phyloP scores from a whole-genome alignment of 139 green algal genomes.

The Coelastrella sp. region DNA sequence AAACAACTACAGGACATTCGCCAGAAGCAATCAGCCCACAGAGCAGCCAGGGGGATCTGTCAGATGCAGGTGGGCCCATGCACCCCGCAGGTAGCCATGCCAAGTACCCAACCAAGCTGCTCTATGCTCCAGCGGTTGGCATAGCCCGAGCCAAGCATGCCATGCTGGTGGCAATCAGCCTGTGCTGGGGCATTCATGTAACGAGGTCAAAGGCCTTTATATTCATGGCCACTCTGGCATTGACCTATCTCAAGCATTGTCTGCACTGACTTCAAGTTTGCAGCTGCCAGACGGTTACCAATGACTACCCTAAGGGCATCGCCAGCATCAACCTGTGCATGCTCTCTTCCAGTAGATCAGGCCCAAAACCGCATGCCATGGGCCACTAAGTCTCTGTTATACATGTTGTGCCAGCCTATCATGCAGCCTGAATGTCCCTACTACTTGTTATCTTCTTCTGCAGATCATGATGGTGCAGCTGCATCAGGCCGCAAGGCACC shows the following conservation, averaged over 20 bases:
- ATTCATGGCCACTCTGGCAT: not conserved
- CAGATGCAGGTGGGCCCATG: slow-evolving; percentile 32
- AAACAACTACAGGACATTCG: not conserved
- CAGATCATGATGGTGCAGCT: not conserved
- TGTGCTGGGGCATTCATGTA: not conserved
- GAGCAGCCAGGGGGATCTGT: slow-evolving; percentile 37
- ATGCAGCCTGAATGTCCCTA: too few relatives aligned
- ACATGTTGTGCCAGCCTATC: not conserved
- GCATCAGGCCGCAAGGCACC: not conserved
- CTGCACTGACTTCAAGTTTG: too few relatives aligned
- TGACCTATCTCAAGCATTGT: too few relatives aligned
- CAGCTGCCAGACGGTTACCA: too few relatives aligned
- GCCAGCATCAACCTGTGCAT: too few relatives aligned
- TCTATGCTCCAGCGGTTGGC: too few relatives aligned
- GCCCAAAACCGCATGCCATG: too few relatives aligned
- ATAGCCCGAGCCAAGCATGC: not conserved
- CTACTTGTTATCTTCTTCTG: not conserved
- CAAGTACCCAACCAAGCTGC: too few relatives aligned
- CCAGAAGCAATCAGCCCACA: slow-evolving; percentile 28
- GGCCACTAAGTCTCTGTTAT: too few relatives aligned
- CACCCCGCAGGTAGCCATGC: too few relatives aligned
- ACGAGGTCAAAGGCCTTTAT: not conserved
- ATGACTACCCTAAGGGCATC: too few relatives aligned
- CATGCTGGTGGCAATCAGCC: not conserved
- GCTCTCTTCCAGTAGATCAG: too few relatives aligned